Conservation (phyloP, 352 stramenopile genomes). For the Elongisporangium undulatum region DNA sequence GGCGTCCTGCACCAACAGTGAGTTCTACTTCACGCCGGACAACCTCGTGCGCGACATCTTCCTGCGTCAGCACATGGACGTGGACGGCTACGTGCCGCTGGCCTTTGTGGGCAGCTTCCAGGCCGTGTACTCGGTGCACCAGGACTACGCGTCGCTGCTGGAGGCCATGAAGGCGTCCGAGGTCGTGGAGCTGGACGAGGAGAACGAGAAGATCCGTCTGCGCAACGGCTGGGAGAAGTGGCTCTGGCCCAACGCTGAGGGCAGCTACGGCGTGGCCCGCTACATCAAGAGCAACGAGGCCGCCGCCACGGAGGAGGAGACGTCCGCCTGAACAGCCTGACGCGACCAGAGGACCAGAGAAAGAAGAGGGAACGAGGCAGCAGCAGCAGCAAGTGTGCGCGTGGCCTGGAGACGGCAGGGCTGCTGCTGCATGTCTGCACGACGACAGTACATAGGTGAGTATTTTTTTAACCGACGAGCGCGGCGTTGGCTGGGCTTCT, state of each 20-base stretch:
- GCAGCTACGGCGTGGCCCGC: conserved; percentile 76
- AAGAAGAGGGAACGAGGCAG: not conserved
- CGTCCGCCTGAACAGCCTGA: not conserved
- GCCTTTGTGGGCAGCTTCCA: conserved; percentile 89
- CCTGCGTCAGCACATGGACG: conserved; percentile 82
- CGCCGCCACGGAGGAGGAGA: conserved; percentile 16
- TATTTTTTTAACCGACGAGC: not conserved
- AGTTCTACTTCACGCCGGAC: conserved; percentile 85
- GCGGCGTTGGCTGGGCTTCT: not conserved
- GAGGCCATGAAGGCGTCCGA: conserved; percentile 64
- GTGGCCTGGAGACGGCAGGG: not conserved
- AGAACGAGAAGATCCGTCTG: conserved; percentile 89
- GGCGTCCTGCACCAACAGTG: conserved; percentile 25
- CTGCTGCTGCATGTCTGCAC: not conserved
- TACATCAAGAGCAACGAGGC: conserved; percentile 81
- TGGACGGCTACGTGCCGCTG: conserved; percentile 85
- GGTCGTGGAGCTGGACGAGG: conserved; percentile 73
- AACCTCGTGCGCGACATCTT: conserved; percentile 86
- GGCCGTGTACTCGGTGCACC: conserved; percentile 80
- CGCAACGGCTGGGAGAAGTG: conserved; percentile 84
- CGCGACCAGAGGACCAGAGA: not conserved
- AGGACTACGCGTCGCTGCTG: conserved; percentile 80
- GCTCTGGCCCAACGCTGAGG: conserved; percentile 87
- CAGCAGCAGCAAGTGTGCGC: not conserved
- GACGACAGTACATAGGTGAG: not conserved